phyloP scores from a whole-genome alignment of 305 asterid species.

The Fraxinus paxiana region DNA sequence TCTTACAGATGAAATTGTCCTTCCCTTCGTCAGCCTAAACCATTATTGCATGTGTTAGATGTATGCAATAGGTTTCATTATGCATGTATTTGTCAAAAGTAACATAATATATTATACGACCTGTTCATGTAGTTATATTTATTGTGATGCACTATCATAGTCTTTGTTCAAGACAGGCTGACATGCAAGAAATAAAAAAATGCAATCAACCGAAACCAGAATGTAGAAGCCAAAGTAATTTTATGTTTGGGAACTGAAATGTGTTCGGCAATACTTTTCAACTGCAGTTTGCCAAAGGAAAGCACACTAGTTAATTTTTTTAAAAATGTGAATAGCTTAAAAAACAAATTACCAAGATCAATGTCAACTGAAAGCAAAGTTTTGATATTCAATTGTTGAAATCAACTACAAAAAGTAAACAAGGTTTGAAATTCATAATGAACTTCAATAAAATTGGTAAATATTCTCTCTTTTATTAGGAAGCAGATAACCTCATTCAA shows the following conservation, averaged over 20 bases:
- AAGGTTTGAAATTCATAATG: not conserved
- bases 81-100: not conserved
- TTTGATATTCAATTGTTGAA: not conserved
- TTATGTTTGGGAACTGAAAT: not conserved
- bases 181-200: not conserved
- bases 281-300: not conserved
- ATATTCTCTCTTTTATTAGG: not conserved
- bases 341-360: not conserved
- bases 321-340: not conserved
- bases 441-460: not conserved
- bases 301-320: not conserved
- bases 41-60: not conserved
- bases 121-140: not conserved
- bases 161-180: not conserved
- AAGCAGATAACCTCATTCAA: not conserved
- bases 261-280: not conserved
- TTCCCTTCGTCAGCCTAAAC: conserved; percentile 48
- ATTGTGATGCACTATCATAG: not conserved
- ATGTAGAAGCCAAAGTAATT: not conserved
- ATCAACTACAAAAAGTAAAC: not conserved
- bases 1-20: conserved; percentile 52
- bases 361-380: not conserved
- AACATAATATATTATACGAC: not conserved
- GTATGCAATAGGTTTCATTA: not conserved
- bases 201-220: not conserved